Percentiles rank a stretch among this genome's conserved stretches.
phyloP scores from a whole-genome alignment of 352 stramenopile genomes.

The Globisporangium iwayamae region DNA sequence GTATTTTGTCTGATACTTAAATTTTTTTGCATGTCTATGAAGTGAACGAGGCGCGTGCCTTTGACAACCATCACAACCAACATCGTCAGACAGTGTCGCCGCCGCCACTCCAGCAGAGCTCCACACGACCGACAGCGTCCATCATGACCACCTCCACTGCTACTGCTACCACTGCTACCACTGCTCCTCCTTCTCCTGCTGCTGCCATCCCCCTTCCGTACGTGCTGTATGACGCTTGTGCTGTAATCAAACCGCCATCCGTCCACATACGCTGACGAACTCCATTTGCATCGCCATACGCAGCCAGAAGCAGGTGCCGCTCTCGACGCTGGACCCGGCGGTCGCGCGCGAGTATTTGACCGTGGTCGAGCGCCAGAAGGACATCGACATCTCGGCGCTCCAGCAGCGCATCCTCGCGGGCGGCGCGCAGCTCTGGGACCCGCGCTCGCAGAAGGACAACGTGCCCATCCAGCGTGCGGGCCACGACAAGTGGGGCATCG shows the following conservation, averaged over 20 bases:
- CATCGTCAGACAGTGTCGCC: too few species aligned
- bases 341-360: constrained; percentile 39
- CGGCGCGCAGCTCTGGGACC: constrained; percentile 62
- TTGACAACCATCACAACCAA: not conserved
- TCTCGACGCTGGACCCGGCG: constrained; percentile 46
- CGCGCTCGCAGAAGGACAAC: constrained; percentile 73
- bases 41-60: not conserved
- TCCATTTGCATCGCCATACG: not conserved
- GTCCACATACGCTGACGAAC: not conserved
- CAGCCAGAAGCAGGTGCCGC: constrained; percentile 73
- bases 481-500: constrained; percentile 98
- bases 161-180: too few species aligned
- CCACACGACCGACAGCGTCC: not conserved
- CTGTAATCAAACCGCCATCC: not conserved
- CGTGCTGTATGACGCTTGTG: not conserved
- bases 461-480: constrained; percentile 91
- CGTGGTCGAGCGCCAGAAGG: constrained; percentile 53
- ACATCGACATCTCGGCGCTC: constrained; percentile 60
- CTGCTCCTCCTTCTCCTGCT: not conserved
- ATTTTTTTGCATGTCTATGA: not conserved
- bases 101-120: not conserved
- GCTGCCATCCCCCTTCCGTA: constrained; percentile 12
- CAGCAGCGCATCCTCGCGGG: constrained; percentile 51
- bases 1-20: too few species aligned
- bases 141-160: constrained; percentile 9